Evolutionary conservation across 2,329 filamentous ascomycete species (phyloP).

Genomic region (Exophiala sp.): DNA sequence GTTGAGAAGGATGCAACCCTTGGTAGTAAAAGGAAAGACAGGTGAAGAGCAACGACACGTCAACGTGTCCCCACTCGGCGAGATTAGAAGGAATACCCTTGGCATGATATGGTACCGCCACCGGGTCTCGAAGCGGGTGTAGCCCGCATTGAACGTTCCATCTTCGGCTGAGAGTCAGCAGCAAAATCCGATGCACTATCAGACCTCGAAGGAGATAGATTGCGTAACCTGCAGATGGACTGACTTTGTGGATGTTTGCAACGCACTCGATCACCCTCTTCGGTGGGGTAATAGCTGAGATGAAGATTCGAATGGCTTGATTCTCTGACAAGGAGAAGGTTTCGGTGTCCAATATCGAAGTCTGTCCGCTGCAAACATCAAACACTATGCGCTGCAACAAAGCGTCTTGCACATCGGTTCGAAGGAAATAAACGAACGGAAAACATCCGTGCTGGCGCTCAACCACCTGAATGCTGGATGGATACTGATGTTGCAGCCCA

Average conservation of each 20-base stretch:
- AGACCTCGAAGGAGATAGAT: slow-evolving; percentile 42
- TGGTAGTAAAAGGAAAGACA: slow-evolving; percentile 56
- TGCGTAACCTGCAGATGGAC: slow-evolving; percentile 1
- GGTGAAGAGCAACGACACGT: slow-evolving; percentile 56
- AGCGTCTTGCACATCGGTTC: slow-evolving; percentile 45
- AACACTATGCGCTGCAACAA: slow-evolving; percentile 40
- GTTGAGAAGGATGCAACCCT: slow-evolving; percentile 51
- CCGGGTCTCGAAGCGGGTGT: slow-evolving; percentile 48
- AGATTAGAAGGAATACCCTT: slow-evolving; percentile 56
- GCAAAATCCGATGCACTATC: slow-evolving; percentile 53
- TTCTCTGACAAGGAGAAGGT: slow-evolving; percentile 4
- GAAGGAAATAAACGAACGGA: slow-evolving; percentile 57
- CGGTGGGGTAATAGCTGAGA: slow-evolving; percentile 1
- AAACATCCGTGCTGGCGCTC: slow-evolving; percentile 42
- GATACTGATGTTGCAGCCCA: slow-evolving; percentile 38
- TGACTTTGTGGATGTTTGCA: slow-evolving; percentile 7
- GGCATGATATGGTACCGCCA: slow-evolving; percentile 59
- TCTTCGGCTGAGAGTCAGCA: slow-evolving; percentile 55
- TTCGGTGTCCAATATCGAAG: slow-evolving; percentile 23
- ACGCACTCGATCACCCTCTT: not conserved
- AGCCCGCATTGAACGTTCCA: slow-evolving; percentile 65
- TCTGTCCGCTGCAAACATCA: slow-evolving; percentile 39
- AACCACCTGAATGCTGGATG: slow-evolving; percentile 51
- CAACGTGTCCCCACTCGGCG: slow-evolving; percentile 62
- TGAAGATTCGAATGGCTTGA: slow-evolving; percentile 5